Evolutionary conservation across 192 early-diverging fungal genomes (phyloP), one percentile per base, ranked within the genome.

Genomic region (Gonapodya prolifera): DNA sequence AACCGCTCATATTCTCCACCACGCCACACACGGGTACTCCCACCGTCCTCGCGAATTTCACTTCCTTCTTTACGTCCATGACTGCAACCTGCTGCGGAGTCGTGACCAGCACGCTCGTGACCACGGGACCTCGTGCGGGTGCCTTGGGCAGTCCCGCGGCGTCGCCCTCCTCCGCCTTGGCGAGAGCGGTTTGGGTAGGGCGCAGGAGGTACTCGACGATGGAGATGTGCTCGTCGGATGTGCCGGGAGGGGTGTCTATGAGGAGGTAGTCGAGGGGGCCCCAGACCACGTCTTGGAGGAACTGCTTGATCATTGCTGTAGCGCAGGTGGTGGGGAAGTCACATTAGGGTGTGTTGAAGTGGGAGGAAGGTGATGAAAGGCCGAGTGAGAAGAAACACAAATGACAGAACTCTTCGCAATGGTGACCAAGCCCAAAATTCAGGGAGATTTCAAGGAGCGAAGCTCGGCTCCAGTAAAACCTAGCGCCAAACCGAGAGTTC

Each of bases 201-300:
- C n/a, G n/a, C n/a, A n/a, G n/a, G 33, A 98, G 81, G 69, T 95
- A 97, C 81, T 96, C 93, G 30, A 96, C 91, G 18, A 94, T 91
- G 1, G 95, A 92, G 78, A 99, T 86, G 80, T 99, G 96, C 83
- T 99, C 97, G 85, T 99, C 97, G 35, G 93, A 95, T 0, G 97
- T 99, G 83, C 85, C 89, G 30, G 97, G 97, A 71, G 97, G 97
- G 32, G 97, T 99, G 84, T 99, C 97, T 70, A 98, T 92, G 18
- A 98, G 84, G 29, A 99, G 83, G 77, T 94, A 99, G 80, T 99
- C 96, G 34, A 98, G 85, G n/a, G 94, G 90, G 33, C 97, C 96
- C 96, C 96, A 99, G 83, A 91, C 94, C 0, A 98, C 96, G 79
- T 99, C 96, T 34, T 92, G 87, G 75, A 99, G 82, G 76, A 99